phyloP scores from a whole-genome alignment of 1,284 basidiomycete species.

The Austroboletus niveus region DNA sequence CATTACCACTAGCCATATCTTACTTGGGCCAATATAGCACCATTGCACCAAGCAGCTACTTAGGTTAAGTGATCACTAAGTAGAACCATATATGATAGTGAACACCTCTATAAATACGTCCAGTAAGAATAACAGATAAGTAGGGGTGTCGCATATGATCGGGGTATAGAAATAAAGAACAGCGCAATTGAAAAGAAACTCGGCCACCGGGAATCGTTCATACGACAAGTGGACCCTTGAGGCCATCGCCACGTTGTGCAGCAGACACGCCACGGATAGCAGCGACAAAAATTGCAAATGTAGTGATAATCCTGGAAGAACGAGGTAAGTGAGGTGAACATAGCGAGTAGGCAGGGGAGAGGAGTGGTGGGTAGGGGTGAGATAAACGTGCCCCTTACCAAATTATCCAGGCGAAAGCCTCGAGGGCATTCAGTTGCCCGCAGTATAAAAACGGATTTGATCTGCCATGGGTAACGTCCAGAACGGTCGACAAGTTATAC shows the following conservation, averaged over 20 bases:
- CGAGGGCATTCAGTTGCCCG: conserved; percentile 60
- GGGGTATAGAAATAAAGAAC: no score
- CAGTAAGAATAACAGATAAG: no score
- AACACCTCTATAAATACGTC: no score
- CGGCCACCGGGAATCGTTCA: conserved; percentile 8
- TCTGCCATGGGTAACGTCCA: conserved; percentile 31
- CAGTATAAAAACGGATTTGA: conserved; percentile 54
- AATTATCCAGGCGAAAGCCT: conserved; percentile 61
- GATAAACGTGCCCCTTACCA: conserved; percentile 40
- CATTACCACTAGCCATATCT: no score
- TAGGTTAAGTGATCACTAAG: no score
- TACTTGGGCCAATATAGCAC: no score
- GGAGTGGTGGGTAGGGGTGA: no score
- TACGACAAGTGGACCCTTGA: conserved; percentile 44
- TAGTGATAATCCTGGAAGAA: conserved; percentile 49
- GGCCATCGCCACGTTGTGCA: conserved; percentile 56
- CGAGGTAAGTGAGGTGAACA: conserved; percentile 2
- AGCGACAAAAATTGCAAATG: conserved; percentile 50
- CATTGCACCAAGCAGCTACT: no score
- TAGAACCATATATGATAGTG: no score
- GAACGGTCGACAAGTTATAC: not conserved
- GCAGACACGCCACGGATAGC: conserved; percentile 51
- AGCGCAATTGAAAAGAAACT: no score
- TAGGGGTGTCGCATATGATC: no score
- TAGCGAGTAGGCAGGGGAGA: no score